A percentile compares a stretch with the other conserved stretches of the same genome.
phyloP scores from a whole-genome alignment of 495 filamentous ascomycete genomes.

The Talaromyces borbonicus region DNA sequence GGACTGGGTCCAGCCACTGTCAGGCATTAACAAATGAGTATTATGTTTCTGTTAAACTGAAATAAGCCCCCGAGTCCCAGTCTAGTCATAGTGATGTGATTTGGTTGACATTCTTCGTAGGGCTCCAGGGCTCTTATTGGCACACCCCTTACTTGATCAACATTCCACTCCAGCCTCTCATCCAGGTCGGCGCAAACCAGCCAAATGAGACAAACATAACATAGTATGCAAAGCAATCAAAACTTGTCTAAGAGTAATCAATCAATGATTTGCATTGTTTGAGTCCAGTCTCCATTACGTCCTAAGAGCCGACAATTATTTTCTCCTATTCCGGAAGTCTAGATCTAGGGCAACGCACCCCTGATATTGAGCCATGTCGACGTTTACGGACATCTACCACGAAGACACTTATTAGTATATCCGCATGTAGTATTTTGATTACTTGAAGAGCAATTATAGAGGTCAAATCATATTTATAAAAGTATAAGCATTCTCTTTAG shows the following conservation, averaged over 20 bases:
- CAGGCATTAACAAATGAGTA: too few relatives aligned
- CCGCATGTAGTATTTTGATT: background rate
- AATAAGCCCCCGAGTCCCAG: too few relatives aligned
- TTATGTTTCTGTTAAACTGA: too few relatives aligned
- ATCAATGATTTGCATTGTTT: constrained; percentile 3
- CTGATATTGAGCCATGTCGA: background rate
- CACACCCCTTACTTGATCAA: background rate
- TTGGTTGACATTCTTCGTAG: too few relatives aligned
- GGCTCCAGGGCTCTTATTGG: too few relatives aligned
- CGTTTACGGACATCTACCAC: background rate
- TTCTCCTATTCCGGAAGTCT: background rate
- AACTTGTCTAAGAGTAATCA: too few relatives aligned
- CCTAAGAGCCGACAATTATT: too few relatives aligned
- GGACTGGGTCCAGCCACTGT: too few relatives aligned
- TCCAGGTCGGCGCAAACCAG: too few relatives aligned
- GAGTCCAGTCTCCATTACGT: background rate
- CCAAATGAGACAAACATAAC: background rate
- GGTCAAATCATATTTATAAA: background rate
- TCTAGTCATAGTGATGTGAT: too few relatives aligned
- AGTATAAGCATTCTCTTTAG: background rate
- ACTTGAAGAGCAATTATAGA: background rate
- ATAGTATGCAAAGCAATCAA: background rate
- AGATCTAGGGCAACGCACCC: background rate
- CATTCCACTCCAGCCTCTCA: background rate
- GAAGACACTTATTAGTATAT: background rate